phyloP scores from a whole-genome alignment of 345 rosid genomes.

The Heritiera littoralis region DNA sequence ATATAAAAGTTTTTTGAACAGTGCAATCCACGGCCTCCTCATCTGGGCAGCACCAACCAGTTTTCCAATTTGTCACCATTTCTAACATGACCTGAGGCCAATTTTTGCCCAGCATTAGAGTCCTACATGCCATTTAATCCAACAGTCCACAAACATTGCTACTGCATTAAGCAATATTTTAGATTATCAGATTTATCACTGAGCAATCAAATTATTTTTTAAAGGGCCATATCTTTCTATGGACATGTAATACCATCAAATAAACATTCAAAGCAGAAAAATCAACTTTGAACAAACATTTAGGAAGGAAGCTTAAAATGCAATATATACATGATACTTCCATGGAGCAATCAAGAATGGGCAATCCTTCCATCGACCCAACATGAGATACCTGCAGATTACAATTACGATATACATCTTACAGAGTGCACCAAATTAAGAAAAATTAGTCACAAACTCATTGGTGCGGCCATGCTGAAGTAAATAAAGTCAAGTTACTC shows the following conservation, averaged over 20 bases:
- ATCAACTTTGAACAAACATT: neutral
- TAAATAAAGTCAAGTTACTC: neutral
- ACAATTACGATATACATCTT: conserved; percentile 19
- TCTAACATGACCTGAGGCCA: neutral
- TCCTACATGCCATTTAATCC: neutral
- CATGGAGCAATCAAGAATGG: conserved; percentile 61
- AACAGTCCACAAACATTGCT: neutral
- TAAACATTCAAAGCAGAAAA: neutral
- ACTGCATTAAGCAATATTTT: neutral
- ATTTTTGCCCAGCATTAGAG: neutral
- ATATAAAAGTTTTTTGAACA: neutral
- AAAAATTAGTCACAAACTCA: conserved; percentile 1
- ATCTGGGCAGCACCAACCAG: neutral
- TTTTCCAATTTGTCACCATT: neutral
- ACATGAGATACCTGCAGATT: conserved; percentile 70
- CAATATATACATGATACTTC: conserved; percentile 61
- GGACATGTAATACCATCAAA: neutral
- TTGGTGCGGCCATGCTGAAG: neutral
- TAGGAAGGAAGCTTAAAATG: conserved; percentile 18
- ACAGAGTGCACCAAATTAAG: neutral
- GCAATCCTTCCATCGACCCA: conserved; percentile 72
- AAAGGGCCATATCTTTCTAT: neutral
- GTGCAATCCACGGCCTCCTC: neutral
- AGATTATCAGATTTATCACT: neutral
- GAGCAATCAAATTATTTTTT: neutral